Evolutionary conservation across 2,329 filamentous ascomycete genomes (phyloP).

Genomic region (Xylaria arbuscula): DNA sequence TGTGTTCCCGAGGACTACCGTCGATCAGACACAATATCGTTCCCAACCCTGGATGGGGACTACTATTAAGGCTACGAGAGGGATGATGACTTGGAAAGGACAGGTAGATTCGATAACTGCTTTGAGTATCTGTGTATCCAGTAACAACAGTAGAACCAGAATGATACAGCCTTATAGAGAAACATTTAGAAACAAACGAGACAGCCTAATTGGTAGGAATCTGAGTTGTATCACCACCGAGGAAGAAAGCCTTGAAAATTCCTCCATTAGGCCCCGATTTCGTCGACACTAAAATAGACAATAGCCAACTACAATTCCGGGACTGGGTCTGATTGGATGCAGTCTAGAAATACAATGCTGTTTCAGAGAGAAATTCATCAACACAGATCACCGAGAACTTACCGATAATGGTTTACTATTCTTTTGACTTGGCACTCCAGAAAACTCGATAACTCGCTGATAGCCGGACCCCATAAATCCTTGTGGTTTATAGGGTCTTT

Average conservation of each 20-base stretch:
- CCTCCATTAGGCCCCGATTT: neutral
- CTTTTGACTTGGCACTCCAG: too few relatives aligned
- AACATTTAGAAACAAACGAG: neutral
- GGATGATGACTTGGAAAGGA: neutral
- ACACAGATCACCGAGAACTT: too few relatives aligned
- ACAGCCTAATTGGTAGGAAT: neutral
- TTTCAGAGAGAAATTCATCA: too few relatives aligned
- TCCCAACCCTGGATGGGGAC: slow-evolving; percentile 36
- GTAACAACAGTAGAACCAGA: neutral
- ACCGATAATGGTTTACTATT: too few relatives aligned
- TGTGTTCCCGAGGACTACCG: neutral
- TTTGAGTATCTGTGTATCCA: neutral
- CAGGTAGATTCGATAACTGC: neutral
- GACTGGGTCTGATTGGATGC: too few relatives aligned
- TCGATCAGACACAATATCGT: slow-evolving; percentile 22
- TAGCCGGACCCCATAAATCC: too few relatives aligned
- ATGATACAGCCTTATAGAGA: neutral
- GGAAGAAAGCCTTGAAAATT: neutral
- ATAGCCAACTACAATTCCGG: too few relatives aligned
- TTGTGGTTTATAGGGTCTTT: too few relatives aligned
- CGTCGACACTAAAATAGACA: neutral
- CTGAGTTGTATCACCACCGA: too few relatives aligned
- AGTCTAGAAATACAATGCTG: too few relatives aligned
- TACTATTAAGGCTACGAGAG: slow-evolving; percentile 27
- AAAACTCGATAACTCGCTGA: too few relatives aligned